Evolutionary conservation across 352 stramenopile species (phyloP), one percentile per base, ranked within the genome.

Genomic region (Globisporangium parvum): DNA sequence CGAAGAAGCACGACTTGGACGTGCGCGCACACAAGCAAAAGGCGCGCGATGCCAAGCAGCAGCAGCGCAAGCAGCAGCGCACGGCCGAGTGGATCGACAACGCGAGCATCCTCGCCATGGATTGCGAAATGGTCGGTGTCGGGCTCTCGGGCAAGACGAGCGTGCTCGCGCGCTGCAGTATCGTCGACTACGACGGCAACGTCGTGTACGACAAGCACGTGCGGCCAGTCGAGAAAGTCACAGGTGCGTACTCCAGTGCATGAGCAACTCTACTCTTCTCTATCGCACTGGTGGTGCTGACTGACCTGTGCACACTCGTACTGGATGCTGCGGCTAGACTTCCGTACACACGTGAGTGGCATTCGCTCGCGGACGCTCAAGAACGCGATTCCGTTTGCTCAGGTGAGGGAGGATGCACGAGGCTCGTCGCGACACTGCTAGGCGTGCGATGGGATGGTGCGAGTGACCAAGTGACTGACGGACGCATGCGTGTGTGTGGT

Each of bases 111-210:
- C 62, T 93, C 21, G 85, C 66, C n/a, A 93, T 95, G 80, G 85
- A 95, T 80, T 95, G 85, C 62, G 85, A 95, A 64, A 95, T 95
- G 85, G 85, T 95, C 9, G 85, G 85, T 35, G 85, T 95, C 3
- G 85, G 85, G 0, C 59, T 87, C 17, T 85, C 75, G 2, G 85
- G 85, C 26, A 88, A 85, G 57, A 83, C 76, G 24, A 93, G 83
- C 45, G 85, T 89, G 37, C 60, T 95, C 21, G 85, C 85, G 23
- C 78, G 85, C n/a, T 95, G 85, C 69, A 93, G 82, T 75, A 88
- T 95, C 47, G 81, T 95, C 35, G 79, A 92, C 65, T 95, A 85
- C 54, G 68, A 95, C 14, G 85, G 85, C 53, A 71, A 77, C 20
- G 80, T 95, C 54, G 55, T 95, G 40, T 95, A 93, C 62, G 85